Evolutionary conservation across 2,329 filamentous ascomycete species (phyloP).

Genomic region (Fusarium sp.): DNA sequence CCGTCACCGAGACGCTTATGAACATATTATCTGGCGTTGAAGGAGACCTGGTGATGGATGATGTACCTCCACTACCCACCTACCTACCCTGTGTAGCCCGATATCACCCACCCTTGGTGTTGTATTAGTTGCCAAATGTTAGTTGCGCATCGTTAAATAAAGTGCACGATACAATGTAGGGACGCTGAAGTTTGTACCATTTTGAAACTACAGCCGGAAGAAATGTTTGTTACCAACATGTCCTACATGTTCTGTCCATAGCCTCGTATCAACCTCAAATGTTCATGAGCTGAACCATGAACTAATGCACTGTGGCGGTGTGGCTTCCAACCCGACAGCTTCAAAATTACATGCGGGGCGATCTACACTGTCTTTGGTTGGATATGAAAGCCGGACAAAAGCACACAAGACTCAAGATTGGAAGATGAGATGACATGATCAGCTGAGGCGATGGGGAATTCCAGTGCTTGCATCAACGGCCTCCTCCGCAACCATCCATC

Average conservation of each 20-base stretch:
- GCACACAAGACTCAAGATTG: conserved; percentile 18
- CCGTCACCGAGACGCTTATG: not conserved
- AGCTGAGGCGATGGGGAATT: conserved; percentile 30
- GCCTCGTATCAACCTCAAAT: not conserved
- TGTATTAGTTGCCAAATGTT: not conserved
- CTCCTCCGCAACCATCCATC: conserved; percentile 23
- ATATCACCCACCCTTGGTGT: not conserved
- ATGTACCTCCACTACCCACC: not conserved
- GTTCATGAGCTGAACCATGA: not conserved
- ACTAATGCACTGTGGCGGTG: conserved; percentile 25
- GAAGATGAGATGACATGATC: conserved; percentile 26
- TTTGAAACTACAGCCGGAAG: not conserved
- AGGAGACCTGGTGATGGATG: not conserved
- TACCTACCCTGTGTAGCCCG: not conserved
- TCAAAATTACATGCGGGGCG: conserved; percentile 23
- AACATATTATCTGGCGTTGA: not conserved
- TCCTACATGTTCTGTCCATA: not conserved
- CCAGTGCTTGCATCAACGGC: conserved; percentile 18
- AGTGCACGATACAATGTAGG: not conserved
- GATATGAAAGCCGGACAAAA: conserved; percentile 1
- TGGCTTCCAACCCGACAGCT: conserved; percentile 23
- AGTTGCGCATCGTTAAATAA: not conserved
- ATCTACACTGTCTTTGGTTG: conserved; percentile 7
- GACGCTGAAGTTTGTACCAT: not conserved
- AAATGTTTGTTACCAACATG: not conserved